phyloP scores from a whole-genome alignment of 2,329 filamentous ascomycete genomes.

The Penicillium corylophilum region DNA sequence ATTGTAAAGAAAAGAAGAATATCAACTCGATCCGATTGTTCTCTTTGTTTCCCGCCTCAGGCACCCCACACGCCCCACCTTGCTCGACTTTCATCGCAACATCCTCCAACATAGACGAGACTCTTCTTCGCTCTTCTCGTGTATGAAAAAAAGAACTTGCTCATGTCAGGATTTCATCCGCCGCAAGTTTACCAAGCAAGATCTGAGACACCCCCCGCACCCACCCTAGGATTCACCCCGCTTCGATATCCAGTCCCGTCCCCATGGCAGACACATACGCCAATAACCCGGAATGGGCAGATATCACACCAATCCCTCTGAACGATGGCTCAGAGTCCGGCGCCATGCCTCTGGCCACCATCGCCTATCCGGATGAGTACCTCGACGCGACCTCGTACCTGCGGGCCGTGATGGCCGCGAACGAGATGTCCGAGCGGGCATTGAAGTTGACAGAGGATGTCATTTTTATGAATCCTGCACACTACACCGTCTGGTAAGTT shows the following conservation, averaged over 20 bases:
- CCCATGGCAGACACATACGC: slow-evolving; percentile 51
- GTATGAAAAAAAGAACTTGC: background rate
- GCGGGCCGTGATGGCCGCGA: slow-evolving; percentile 84
- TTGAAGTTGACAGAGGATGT: slow-evolving; percentile 83
- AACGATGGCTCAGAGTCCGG: slow-evolving; percentile 65
- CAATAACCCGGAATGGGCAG: slow-evolving; percentile 75
- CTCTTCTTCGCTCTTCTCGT: background rate
- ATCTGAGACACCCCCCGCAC: background rate
- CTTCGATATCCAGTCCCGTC: slow-evolving; percentile 9
- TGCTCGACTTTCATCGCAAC: slow-evolving; percentile 6
- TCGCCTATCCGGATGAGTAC: slow-evolving; percentile 88
- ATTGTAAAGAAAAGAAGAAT: slow-evolving; percentile 15
- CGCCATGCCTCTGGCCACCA: slow-evolving; percentile 74
- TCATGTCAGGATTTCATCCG: too few species aligned
- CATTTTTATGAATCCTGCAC: slow-evolving; percentile 89
- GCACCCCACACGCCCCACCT: slow-evolving; percentile 25
- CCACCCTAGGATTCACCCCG: background rate
- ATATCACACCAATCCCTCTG: slow-evolving; percentile 78
- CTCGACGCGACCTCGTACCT: slow-evolving; percentile 91
- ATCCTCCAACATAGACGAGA: background rate
- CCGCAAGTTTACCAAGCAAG: background rate
- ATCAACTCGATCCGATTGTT: slow-evolving; percentile 14
- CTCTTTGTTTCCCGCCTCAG: slow-evolving; percentile 31
- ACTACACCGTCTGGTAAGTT: slow-evolving; percentile 89
- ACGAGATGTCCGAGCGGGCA: slow-evolving; percentile 77